Evolutionary conservation across 2,329 filamentous ascomycete genomes (phyloP), one percentile per base, ranked within the genome.

Genomic region (Colletotrichum filicis): DNA sequence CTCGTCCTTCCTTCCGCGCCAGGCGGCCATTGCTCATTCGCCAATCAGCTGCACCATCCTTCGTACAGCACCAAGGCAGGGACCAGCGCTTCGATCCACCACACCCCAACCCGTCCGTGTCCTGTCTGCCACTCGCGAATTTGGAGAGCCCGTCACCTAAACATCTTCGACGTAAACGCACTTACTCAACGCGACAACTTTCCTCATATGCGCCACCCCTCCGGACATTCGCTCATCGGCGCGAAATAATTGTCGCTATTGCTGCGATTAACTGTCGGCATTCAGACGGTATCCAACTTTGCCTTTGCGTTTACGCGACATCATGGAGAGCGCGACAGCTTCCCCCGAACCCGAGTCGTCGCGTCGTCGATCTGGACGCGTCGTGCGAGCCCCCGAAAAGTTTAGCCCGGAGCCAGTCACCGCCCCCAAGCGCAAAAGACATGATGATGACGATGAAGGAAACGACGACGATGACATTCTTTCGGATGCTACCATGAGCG

Each of bases 321-420:
- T 80, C 76, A 86, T 87, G 83, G 87, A 90, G 77, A 88, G 88
- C 83, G 85, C 87, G 81, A 87, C 85, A 78, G 83, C 85, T 76
- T 87, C 88, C 62, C 86, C 88, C 74, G 86, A 88, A 68, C 83
- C 85, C 74, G 85, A 87, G 74, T 82, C 86, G 79, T 85, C 87
- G 83, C 88, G 88, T 86, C 91, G 92, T 82, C 90, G 91, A 76
- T 93, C 92, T 49, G 90, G 91, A 90, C 91, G 91, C 89, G 90
- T 91, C 84, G 87, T 90, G 74, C 89, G 85, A 79, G 86, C 85
- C 46, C 90, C 90, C 58, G 81, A 87, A 79, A 92, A 92, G 80
- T 92, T 90, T 82, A 85, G 85, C 70, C 87, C 89, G 67, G 87
- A 91, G 74, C 83, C 85, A 76, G 79, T 84, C 66, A 77, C 82